phyloP scores from a whole-genome alignment of 805 yeast species.

The Metschnikowia lunata region DNA sequence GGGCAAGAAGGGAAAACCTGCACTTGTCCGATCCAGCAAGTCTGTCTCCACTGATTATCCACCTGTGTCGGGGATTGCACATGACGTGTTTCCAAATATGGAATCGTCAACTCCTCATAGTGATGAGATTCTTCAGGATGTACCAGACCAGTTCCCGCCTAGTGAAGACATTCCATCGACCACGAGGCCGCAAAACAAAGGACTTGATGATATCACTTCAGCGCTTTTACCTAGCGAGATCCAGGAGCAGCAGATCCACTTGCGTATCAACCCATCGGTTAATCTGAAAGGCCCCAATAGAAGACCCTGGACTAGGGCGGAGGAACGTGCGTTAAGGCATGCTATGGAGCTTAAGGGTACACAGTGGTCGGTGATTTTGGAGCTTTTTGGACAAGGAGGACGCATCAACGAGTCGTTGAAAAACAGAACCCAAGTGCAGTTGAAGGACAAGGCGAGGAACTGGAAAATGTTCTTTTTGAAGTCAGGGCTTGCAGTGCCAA shows the following conservation, averaged over 20 bases:
- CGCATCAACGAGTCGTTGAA: slow-evolving; percentile 75
- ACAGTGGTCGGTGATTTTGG: slow-evolving; percentile 88
- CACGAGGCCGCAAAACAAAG: slow-evolving; percentile 13
- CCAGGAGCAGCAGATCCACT: slow-evolving; percentile 39
- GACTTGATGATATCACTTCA: slow-evolving; percentile 26
- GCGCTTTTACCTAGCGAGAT: slow-evolving; percentile 41
- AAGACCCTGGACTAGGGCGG: slow-evolving; percentile 83
- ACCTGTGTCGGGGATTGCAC: background rate
- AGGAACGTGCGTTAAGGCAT: slow-evolving; percentile 76
- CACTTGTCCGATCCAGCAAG: slow-evolving; percentile 3
- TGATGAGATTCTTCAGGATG: slow-evolving; percentile 12
- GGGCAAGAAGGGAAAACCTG: slow-evolving; percentile 49
- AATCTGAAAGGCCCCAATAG: slow-evolving; percentile 35
- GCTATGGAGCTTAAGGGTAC: slow-evolving; percentile 87
- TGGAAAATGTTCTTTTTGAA: slow-evolving; percentile 87
- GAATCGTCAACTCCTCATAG: slow-evolving; percentile 15
- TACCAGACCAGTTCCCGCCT: background rate
- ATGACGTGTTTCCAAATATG: background rate
- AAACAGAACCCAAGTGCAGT: slow-evolving; percentile 84
- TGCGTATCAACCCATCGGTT: slow-evolving; percentile 31
- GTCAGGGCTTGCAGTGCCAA: slow-evolving; percentile 72
- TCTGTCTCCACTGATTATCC: background rate
- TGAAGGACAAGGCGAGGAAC: slow-evolving; percentile 94
- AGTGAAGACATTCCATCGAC: background rate
- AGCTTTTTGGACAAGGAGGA: slow-evolving; percentile 93